A percentile compares a stretch with the other conserved stretches of the same genome.
Evolutionary conservation across 1,284 basidiomycete species (phyloP).

Genomic region (Marasmius oreades): DNA sequence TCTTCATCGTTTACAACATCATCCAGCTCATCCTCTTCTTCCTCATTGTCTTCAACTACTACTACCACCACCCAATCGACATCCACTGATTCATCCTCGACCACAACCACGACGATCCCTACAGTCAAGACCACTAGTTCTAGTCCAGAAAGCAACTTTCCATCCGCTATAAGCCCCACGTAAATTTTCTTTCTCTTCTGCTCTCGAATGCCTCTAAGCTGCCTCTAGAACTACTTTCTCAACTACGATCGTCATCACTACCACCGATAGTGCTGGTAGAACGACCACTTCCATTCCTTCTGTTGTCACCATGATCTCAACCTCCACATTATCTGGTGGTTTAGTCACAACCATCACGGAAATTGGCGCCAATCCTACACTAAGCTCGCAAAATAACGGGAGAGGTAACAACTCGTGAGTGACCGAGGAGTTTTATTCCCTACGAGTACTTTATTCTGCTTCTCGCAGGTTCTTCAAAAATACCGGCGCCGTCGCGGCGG

Average conservation of each 20-base stretch:
- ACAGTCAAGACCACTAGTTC: conserved; percentile 12
- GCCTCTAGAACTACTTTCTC: conserved; percentile 50
- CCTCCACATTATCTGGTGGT: conserved; percentile 52
- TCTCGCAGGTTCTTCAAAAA: conserved; percentile 64
- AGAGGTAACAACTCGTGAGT: conserved; percentile 43
- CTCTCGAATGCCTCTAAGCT: conserved; percentile 5
- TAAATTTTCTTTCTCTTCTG: conserved; percentile 1
- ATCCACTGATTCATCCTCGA: conserved; percentile 15
- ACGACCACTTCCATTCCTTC: conserved; percentile 48
- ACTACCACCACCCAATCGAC: conserved; percentile 19
- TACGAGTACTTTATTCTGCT: background rate
- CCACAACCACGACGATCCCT: conserved; percentile 15
- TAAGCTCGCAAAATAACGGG: conserved; percentile 41
- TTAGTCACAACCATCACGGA: conserved; percentile 53
- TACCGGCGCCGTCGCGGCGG: conserved; percentile 72
- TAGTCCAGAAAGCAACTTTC: conserved; percentile 17
- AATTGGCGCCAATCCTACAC: conserved; percentile 60
- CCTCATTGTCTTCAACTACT: conserved; percentile 16
- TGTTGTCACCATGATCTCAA: conserved; percentile 51
- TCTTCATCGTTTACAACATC: conserved; percentile 8
- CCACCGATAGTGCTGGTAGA: conserved; percentile 55
- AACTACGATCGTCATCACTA: conserved; percentile 50
- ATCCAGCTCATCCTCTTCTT: conserved; percentile 17
- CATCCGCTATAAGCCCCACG: conserved; percentile 8
- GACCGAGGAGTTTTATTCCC: conserved; percentile 1